These are phyloP conservation scores for Fragaria ananassa DNA, from an alignment of 306 rosid genomes.

Conservation along the genomic window DNA sequence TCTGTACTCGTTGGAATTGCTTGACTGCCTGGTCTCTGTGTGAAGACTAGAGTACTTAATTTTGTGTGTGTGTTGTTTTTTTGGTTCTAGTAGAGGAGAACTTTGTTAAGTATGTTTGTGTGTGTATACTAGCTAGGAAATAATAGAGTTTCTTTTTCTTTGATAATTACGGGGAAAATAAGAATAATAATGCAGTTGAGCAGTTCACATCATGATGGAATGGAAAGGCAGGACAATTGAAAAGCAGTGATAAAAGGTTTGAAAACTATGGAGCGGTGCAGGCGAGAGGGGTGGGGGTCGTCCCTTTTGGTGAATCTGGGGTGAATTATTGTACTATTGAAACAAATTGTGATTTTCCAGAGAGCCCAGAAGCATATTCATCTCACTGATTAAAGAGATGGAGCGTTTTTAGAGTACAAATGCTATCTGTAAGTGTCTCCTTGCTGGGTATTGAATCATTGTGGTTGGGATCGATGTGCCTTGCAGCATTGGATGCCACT, in stretches of 20 bases:
- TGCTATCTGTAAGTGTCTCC: neutral
- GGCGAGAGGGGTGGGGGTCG: slow-evolving; percentile 10
- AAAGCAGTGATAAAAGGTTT: slow-evolving; percentile 9
- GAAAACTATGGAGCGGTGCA: slow-evolving; percentile 18
- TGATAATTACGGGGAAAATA: neutral
- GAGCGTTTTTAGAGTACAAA: neutral
- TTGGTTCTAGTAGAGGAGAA: too few relatives aligned
- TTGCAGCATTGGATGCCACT: slow-evolving; percentile 4
- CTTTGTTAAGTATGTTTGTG: too few relatives aligned
- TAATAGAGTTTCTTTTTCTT: too few relatives aligned
- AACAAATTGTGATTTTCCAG: neutral
- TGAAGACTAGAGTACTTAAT: too few relatives aligned
- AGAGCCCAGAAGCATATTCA: slow-evolving; percentile 1
- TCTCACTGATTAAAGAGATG: neutral
- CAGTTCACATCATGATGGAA: slow-evolving; percentile 8
- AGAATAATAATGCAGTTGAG: neutral
- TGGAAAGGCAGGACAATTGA: slow-evolving; percentile 5
- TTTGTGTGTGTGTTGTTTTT: too few relatives aligned
- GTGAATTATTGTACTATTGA: slow-evolving; percentile 18
- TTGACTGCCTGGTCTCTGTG: too few relatives aligned
- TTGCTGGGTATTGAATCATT: neutral
- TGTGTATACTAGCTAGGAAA: too few relatives aligned
- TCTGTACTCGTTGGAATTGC: too few relatives aligned
- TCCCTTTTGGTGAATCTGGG: neutral
- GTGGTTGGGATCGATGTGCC: neutral